Conservation (phyloP, 1,284 basidiomycete genomes). For the Ganoderma lingzhi region DNA sequence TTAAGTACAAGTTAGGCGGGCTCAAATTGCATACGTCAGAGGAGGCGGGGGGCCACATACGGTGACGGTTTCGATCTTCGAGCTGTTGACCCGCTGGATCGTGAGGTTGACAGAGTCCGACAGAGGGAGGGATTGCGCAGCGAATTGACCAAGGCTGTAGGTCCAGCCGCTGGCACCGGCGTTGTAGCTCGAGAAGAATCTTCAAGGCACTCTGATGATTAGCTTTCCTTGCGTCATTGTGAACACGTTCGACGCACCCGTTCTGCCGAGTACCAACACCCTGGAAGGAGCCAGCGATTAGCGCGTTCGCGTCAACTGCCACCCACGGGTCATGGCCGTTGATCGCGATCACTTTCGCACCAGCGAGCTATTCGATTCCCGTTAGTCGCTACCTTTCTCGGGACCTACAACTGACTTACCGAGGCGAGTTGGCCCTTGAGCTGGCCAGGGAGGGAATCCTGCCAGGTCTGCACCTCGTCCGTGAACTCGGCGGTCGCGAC, state of each 20-base stretch:
- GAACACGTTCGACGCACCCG: slow-evolving; percentile 32
- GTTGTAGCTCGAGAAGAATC: slow-evolving; percentile 52
- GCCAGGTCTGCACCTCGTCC: slow-evolving; percentile 62
- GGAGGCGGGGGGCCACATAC: slow-evolving; percentile 38
- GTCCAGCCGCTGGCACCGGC: slow-evolving; percentile 53
- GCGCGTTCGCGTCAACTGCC: slow-evolving; percentile 61
- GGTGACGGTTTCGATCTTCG: slow-evolving; percentile 51
- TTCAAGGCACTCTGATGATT: slow-evolving; percentile 18
- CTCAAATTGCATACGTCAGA: background rate
- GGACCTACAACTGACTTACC: slow-evolving; percentile 41
- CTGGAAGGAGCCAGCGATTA: slow-evolving; percentile 51
- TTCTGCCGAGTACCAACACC: slow-evolving; percentile 61
- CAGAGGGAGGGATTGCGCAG: slow-evolving; percentile 62
- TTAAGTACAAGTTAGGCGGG: background rate
- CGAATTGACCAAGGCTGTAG: slow-evolving; percentile 71
- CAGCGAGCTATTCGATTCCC: slow-evolving; percentile 53
- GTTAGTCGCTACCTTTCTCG: background rate
- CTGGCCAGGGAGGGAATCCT: slow-evolving; percentile 56
- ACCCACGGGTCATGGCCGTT: slow-evolving; percentile 60
- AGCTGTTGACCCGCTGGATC: slow-evolving; percentile 54
- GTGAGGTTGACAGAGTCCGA: slow-evolving; percentile 58
- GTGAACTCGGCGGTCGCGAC: slow-evolving; percentile 62
- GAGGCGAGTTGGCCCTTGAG: slow-evolving; percentile 57
- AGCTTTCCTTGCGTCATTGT: background rate
- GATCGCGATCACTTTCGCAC: slow-evolving; percentile 61